Conservation (phyloP, 805 yeast species). For the Myxozyma nipponensis region DNA sequence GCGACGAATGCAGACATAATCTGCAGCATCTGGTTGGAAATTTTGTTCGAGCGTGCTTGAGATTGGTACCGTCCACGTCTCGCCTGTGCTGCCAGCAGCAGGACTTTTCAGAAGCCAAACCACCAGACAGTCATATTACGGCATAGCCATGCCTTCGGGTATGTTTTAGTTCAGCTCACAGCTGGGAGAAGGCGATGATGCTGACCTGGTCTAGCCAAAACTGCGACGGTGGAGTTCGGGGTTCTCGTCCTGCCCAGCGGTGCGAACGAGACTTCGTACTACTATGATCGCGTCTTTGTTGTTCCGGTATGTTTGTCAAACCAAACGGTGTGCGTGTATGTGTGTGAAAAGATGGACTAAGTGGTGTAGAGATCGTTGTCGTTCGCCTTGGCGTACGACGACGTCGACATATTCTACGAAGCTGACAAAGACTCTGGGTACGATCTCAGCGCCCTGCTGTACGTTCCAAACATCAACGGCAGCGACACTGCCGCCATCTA, state of each 20-base stretch:
- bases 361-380: conserved; percentile 1
- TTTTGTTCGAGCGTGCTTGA: no score
- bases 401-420: conserved; percentile 9
- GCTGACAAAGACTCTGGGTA: conserved; percentile 5
- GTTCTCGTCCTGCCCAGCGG: conserved; percentile 25
- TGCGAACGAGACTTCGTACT: neutral
- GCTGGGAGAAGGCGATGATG: no score
- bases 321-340: no score
- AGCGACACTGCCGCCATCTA: neutral
- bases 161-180: no score
- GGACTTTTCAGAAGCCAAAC: no score
- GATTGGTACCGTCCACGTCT: no score
- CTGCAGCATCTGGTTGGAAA: no score
- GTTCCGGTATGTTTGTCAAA: conserved; percentile 5
- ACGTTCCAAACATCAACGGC: conserved; percentile 12
- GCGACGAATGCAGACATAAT: no score
- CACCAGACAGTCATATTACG: no score
- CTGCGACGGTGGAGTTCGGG: conserved; percentile 13
- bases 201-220: neutral
- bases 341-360: neutral
- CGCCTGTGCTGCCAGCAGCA: no score
- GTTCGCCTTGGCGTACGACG: conserved; percentile 3
- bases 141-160: no score
- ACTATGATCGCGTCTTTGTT: conserved; percentile 3
- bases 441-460: conserved; percentile 13